These are phyloP conservation scores for Drechslerella coelobrocha DNA, from an alignment of 2,329 filamentous ascomycete genomes.

Conservation along the genomic window DNA sequence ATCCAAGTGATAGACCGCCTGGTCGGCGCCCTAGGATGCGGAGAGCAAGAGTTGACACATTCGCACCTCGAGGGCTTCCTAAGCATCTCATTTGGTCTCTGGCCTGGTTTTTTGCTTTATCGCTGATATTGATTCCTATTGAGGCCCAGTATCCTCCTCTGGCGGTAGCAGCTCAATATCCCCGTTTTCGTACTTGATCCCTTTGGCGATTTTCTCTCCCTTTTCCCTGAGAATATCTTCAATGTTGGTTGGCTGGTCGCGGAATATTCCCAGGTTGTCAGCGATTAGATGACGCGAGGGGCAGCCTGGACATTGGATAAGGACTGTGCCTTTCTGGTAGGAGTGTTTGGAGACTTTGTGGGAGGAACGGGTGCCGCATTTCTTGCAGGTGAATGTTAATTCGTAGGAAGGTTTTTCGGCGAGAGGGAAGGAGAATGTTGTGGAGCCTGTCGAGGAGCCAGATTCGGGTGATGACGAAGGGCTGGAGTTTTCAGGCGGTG, in stretches of 20 bases:
- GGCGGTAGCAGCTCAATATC: conserved; percentile 38
- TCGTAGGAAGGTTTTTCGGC: conserved; percentile 66
- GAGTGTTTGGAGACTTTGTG: conserved; percentile 92
- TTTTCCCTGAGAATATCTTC: conserved; percentile 34
- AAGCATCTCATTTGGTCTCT: not conserved
- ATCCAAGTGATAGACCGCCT: no score
- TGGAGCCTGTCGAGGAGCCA: conserved; percentile 37
- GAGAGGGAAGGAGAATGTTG: conserved; percentile 55
- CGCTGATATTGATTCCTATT: not conserved
- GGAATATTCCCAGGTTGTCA: conserved; percentile 75
- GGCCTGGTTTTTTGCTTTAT: not conserved
- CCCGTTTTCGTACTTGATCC: conserved; percentile 35
- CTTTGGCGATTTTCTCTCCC: conserved; percentile 39
- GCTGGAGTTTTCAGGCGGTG: conserved; percentile 3
- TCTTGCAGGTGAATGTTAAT: conserved; percentile 90
- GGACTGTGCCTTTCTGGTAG: conserved; percentile 86
- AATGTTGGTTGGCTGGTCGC: conserved; percentile 28
- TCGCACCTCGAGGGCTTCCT: not conserved
- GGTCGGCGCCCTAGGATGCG: no score
- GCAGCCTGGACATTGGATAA: conserved; percentile 87
- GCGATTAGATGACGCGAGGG: conserved; percentile 88
- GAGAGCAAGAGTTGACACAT: no score
- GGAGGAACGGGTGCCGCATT: conserved; percentile 78
- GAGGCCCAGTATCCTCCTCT: conserved; percentile 7
- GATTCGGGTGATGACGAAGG: conserved; percentile 9